phyloP scores from a whole-genome alignment of 257 asterid genomes.

The Penstemon newberryi region DNA sequence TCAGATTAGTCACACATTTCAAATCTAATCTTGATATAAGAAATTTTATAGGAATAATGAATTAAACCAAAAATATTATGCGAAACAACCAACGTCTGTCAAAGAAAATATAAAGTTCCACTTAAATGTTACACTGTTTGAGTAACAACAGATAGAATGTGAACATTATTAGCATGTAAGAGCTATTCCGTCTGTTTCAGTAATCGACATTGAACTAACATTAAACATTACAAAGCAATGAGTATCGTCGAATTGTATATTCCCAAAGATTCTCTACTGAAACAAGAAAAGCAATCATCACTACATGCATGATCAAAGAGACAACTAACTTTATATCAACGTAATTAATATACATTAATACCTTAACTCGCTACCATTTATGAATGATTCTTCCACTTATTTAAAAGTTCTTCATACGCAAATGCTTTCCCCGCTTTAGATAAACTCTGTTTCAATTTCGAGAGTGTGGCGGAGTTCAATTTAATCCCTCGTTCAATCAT shows the following conservation, averaged over 20 bases:
- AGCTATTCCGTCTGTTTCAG: not conserved
- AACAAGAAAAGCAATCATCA: not conserved
- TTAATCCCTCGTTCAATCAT: constrained; percentile 67
- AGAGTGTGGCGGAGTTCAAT: constrained; percentile 53
- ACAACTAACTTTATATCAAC: not conserved
- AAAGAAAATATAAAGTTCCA: not conserved
- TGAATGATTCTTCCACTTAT: constrained; percentile 56
- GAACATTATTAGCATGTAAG: not conserved
- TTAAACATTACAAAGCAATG: not conserved
- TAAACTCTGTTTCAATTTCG: constrained; percentile 65
- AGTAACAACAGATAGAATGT: not conserved
- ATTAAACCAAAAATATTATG: too few relatives aligned
- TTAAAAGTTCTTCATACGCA: constrained; percentile 57
- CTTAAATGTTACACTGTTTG: not conserved
- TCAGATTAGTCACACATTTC: too few relatives aligned
- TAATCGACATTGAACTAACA: constrained; percentile 4
- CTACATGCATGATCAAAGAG: constrained; percentile 8
- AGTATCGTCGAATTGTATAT: not conserved
- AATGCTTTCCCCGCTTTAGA: constrained; percentile 45
- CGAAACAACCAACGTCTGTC: too few relatives aligned
- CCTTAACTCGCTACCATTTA: constrained; percentile 15
- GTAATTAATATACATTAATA: constrained; percentile 1
- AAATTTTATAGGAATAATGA: too few relatives aligned
- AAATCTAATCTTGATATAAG: too few relatives aligned
- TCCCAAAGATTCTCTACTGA: not conserved